Evolutionary conservation across 1,139 yeast species (phyloP).

Genomic region (Geotrichum bryndzae): DNA sequence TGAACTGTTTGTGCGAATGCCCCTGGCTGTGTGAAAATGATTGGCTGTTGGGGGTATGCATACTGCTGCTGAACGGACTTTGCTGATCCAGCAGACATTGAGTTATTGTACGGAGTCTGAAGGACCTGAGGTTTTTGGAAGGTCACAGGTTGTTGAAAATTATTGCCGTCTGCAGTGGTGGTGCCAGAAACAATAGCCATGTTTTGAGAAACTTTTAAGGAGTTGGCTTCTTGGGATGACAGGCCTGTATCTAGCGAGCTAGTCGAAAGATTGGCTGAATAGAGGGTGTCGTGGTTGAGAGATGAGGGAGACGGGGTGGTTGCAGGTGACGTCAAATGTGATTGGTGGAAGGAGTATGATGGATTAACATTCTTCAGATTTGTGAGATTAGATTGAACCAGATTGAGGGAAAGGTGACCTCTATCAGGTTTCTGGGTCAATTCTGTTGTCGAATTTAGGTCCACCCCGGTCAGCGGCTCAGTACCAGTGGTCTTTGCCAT

Average conservation of each 20-base stretch:
- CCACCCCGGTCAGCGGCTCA: not conserved
- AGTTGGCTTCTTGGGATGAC: constrained; percentile 1
- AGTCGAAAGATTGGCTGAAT: constrained; percentile 5
- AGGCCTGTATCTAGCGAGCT: constrained; percentile 2
- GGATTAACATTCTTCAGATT: not conserved
- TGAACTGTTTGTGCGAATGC: not conserved
- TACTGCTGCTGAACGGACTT: constrained; percentile 10
- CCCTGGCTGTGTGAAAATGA: not conserved
- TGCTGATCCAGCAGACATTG: constrained; percentile 12
- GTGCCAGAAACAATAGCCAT: constrained; percentile 7
- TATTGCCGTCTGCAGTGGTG: not conserved
- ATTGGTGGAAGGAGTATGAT: constrained; percentile 6
- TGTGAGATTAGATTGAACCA: constrained; percentile 8
- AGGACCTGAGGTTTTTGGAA: constrained; percentile 8
- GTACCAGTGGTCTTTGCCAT: constrained; percentile 15
- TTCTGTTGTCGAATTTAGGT: not conserved
- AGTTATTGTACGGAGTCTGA: constrained; percentile 7
- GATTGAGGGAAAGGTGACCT: constrained; percentile 4
- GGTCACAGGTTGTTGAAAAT: not conserved
- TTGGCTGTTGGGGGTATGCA: not conserved
- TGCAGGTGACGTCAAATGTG: constrained; percentile 10
- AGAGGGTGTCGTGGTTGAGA: constrained; percentile 3
- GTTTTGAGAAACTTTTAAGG: constrained; percentile 1
- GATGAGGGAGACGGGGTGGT: constrained; percentile 15
- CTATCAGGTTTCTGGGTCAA: not conserved